Evolutionary conservation across 192 early-diverging fungal genomes (phyloP).

Genomic region (Tieghemiomyces parasiticus): DNA sequence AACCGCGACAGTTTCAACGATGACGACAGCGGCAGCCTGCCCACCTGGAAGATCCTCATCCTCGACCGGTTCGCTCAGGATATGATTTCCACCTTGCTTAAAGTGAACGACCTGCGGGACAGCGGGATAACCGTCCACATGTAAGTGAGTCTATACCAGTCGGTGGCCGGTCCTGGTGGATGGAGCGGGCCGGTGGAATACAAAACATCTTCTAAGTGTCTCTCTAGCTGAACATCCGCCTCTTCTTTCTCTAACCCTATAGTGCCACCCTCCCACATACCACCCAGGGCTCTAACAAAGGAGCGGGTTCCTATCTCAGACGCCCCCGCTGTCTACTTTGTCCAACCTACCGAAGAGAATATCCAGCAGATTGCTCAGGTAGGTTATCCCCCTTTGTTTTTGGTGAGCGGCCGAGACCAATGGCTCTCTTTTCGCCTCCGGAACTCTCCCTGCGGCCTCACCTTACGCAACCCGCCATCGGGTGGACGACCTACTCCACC

Average conservation of each 20-base stretch:
- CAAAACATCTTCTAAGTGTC: background rate
- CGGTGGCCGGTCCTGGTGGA: background rate
- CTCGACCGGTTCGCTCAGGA: conserved; percentile 89
- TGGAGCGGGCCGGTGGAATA: background rate
- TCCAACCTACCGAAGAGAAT: conserved; percentile 79
- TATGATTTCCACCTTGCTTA: conserved; percentile 91
- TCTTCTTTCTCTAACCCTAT: too few species aligned
- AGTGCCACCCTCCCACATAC: too few species aligned
- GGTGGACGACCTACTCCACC: too few species aligned
- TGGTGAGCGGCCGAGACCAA: background rate
- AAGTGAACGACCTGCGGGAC: conserved; percentile 89
- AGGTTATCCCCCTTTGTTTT: conserved; percentile 10
- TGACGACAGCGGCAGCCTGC: conserved; percentile 10
- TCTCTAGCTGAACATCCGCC: background rate
- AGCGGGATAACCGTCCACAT: conserved; percentile 97
- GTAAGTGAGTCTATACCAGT: conserved; percentile 25
- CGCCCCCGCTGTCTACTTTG: conserved; percentile 94
- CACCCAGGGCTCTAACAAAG: conserved; percentile 53
- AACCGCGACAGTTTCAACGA: conserved; percentile 19
- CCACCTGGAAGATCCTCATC: conserved; percentile 94
- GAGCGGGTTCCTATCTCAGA: conserved; percentile 84
- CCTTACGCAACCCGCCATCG: too few species aligned
- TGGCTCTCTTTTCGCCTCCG: background rate
- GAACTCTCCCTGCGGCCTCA: background rate
- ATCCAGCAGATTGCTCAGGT: conserved; percentile 69